Percentiles rank a stretch among this genome's conserved stretches.
Conservation (phyloP, 495 filamentous ascomycete species). For the Cladorrhinum samala region DNA sequence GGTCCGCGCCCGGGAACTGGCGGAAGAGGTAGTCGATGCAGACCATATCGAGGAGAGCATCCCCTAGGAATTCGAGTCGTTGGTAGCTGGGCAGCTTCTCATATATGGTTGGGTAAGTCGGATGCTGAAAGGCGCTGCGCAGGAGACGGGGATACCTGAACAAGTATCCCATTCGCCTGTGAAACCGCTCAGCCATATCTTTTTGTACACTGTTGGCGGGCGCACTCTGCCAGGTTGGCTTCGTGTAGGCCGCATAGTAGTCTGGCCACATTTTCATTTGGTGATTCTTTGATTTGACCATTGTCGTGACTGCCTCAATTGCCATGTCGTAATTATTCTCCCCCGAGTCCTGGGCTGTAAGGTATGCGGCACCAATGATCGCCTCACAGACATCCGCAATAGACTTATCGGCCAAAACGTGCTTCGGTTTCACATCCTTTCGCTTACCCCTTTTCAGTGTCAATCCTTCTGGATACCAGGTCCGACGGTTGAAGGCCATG, state of each 20-base stretch:
- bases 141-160: conserved; percentile 75
- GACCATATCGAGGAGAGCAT: conserved; percentile 83
- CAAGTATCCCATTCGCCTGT: conserved; percentile 63
- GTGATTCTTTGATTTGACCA: conserved; percentile 67
- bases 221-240: conserved; percentile 64
- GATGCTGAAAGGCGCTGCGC: conserved; percentile 81
- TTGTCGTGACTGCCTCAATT: conserved; percentile 69
- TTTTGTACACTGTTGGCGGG: conserved; percentile 53
- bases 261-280: conserved; percentile 59
- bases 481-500: conserved; percentile 67
- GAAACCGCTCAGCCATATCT: conserved; percentile 61
- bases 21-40: conserved; percentile 76
- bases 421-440: conserved; percentile 38
- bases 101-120: conserved; percentile 64
- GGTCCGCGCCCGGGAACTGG: conserved; percentile 70
- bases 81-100: conserved; percentile 84
- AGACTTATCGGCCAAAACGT: conserved; percentile 77
- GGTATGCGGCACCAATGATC: conserved; percentile 80
- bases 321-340: conserved; percentile 67
- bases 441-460: conserved; percentile 45
- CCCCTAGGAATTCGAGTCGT: conserved; percentile 87
- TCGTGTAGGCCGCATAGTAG: conserved; percentile 64
- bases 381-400: conserved; percentile 98
- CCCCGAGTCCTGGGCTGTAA: conserved; percentile 43
- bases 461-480: conserved; percentile 80